Base-by-base conservation (phyloP, 345 rosid species). In the Euclidium syriacum region DNA sequence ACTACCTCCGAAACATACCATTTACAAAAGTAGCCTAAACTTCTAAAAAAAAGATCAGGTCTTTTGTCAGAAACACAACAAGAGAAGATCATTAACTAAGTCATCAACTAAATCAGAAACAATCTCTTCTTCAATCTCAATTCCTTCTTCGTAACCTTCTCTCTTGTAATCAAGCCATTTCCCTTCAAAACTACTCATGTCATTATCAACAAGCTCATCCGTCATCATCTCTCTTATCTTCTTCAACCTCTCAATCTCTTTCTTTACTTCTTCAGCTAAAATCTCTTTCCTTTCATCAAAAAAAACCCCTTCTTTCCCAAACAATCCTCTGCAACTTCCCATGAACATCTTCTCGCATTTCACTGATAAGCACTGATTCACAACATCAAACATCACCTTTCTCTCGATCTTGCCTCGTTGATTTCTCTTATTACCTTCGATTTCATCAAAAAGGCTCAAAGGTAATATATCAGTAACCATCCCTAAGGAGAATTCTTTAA, bases 161-260 rank as follows among this genome's bases (percentile, higher is more conserved):
- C 55, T 44, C 23, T 76, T 75, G 62, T 85, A 94, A 42, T 86
- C 88, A 60, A 77, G 53, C 97, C 99, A 94, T 60, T 49, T 90
- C 33, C 95, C 99, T 47, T 70, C 20, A 59, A 9, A 15, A 14
- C 70, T 70, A 75, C 77, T 81, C 99, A 90, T 90, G 71, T 94
- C 90, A 55, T 41, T 81, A 29, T 87, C 85, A 32, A 85, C 87
- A 35, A 94, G 90, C 41, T 87, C 95, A 73, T 94, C 97, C 65
- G 83, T 81, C 83, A 78, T 73, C 77, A 76, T 29, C 44, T 77
- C 89, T 52, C 86, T 83, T 75, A 72, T 79, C 65, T 69, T 68
- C 62, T 75, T 79, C 87, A 83, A 68, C 8, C 79, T 67, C 0
- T 25, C 48, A 2, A 84, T 73, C 67, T 78, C 88, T 70, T 54